Percentiles rank a stretch among this genome's conserved stretches.
phyloP scores from a whole-genome alignment of 163 green algal species.

The Scenedesmus sp. region DNA sequence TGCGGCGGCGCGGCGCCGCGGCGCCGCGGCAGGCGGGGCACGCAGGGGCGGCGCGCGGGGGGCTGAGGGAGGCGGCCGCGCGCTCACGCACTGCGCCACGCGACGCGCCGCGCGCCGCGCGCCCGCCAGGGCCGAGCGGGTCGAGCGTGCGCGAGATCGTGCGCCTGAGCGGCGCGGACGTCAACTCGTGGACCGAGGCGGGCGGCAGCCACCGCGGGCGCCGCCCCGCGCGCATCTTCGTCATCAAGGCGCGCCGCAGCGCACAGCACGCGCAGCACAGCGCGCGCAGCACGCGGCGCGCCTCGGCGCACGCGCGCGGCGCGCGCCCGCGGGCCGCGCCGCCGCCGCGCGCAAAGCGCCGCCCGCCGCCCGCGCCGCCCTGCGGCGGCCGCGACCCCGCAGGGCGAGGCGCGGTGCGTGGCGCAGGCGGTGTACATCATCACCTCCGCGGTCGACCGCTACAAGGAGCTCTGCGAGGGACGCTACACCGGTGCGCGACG shows the following conservation, averaged over 20 bases:
- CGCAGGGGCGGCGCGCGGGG: too few species aligned
- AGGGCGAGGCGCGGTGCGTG: conserved; percentile 72
- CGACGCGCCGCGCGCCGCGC: neutral
- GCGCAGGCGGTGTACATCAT: conserved; percentile 77
- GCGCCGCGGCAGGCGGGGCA: neutral
- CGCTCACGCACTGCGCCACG: neutral
- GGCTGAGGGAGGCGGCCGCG: too few species aligned
- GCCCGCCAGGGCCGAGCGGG: conserved; percentile 67
- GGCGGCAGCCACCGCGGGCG: conserved; percentile 24
- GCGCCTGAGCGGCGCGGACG: conserved; percentile 71
- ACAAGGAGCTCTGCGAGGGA: conserved; percentile 92
- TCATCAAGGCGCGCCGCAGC: conserved; percentile 68
- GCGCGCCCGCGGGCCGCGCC: neutral
- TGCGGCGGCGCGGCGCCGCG: conserved; percentile 29
- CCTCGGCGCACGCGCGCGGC: too few species aligned
- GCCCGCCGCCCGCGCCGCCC: neutral
- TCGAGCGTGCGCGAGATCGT: conserved; percentile 82
- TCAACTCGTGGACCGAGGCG: conserved; percentile 87
- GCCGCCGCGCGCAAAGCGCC: neutral
- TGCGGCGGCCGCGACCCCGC: neutral
- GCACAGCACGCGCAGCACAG: too few species aligned
- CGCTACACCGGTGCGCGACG: conserved; percentile 69
- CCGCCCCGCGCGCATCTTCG: conserved; percentile 66
- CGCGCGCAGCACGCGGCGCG: too few species aligned
- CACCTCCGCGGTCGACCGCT: conserved; percentile 83